Conservation (phyloP, 2,329 filamentous ascomycete genomes). For the Nemania sp. region DNA sequence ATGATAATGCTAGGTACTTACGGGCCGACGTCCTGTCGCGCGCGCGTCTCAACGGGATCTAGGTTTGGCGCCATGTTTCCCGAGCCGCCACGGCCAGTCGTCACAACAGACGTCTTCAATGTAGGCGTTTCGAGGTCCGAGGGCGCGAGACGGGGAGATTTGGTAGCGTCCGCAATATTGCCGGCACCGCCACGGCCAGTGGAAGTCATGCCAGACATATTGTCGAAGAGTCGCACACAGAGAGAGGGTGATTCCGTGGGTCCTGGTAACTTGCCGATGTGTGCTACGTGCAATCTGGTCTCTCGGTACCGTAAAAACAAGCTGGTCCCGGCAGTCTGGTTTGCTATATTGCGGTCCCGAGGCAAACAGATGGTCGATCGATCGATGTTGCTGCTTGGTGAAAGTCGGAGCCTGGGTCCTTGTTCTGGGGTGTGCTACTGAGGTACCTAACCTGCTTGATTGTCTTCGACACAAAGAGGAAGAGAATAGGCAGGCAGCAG, state of each 20-base stretch:
- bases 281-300: background rate
- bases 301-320: background rate
- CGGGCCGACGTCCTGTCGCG: slow-evolving; percentile 81
- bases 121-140: slow-evolving; percentile 78
- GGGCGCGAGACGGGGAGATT: slow-evolving; percentile 52
- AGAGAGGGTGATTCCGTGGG: no score
- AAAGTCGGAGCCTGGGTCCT: background rate
- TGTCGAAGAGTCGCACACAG: background rate
- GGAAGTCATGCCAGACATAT: slow-evolving; percentile 54
- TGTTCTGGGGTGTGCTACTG: background rate
- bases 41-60: slow-evolving; percentile 73
- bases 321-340: background rate
- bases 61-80: slow-evolving; percentile 83
- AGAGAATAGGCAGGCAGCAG: background rate
- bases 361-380: background rate
- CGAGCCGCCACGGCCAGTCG: slow-evolving; percentile 84
- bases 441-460: no score
- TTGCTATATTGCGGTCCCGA: background rate
- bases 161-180: slow-evolving; percentile 64
- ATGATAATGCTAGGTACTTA: slow-evolving; percentile 52
- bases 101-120: slow-evolving; percentile 81
- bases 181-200: slow-evolving; percentile 80
- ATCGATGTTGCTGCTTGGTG: background rate
- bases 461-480: background rate
- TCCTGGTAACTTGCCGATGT: background rate